Base-by-base conservation (phyloP, 495 filamentous ascomycete genomes). In the Podospora sp. region DNA sequence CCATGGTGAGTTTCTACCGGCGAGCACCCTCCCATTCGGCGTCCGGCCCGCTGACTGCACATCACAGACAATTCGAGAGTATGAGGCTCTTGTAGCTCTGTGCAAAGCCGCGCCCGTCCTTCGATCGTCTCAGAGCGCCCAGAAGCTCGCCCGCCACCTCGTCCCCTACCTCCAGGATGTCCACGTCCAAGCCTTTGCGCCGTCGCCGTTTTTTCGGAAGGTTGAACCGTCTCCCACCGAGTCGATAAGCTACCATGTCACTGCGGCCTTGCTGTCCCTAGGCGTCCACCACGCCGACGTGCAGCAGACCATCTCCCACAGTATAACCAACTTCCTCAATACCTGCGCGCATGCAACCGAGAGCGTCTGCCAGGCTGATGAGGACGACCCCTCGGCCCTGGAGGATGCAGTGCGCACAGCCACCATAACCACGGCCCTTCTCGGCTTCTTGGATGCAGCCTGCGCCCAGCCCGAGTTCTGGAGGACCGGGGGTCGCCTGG, bases 211-310 rank as follows among this genome's bases (percentile, higher is more conserved):
- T 75, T 88, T 97, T 65, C 89, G 87, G 46, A 88, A 85, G 66
- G 86, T 97, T 68, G 88, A 91, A 69, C 92, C 93, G 12, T 97
- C 94, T 2, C 96, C 95, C 16, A 95, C 92, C 86, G 95, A 98
- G 79, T 83, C 87, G 0, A 83, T 98, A 29, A 90, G 91, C n/a
- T 88, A 85, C 66, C 87, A 90, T 66, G 83, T 98, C 55, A 89
- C 92, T 0, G 85, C 83, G 0, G 94, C 93, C 7, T 77, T 97
- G n/a, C 84, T 98, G 40, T 86, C 87, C 1, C 75, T 98, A 40
- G 94, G 92, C 0, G 79, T 86, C 21, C 87, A 87, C 59, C 90
- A 92, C 75, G 80, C 84, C 36, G 81, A 81, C 2, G 79, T 97
- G 20, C 88, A 88, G 33, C 81, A 89, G 50, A 75, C 77, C 1